Evolutionary conservation across 495 filamentous ascomycete genomes (phyloP).

Genomic region (Podospora fimiseda): DNA sequence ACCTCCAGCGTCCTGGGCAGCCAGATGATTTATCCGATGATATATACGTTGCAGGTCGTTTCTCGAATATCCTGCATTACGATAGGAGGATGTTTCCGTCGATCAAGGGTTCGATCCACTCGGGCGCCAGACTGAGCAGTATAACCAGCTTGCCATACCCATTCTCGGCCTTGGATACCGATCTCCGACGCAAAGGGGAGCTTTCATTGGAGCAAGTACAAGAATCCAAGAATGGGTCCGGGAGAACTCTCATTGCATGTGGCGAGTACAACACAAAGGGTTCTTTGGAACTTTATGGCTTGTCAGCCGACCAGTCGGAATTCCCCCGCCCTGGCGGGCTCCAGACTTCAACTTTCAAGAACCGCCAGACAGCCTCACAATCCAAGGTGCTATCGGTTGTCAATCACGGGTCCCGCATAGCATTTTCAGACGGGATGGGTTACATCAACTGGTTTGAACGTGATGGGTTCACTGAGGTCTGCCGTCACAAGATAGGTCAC

Average conservation of each 20-base stretch:
- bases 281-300: conserved; percentile 78
- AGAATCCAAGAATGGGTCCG: conserved; percentile 45
- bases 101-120: conserved; percentile 70
- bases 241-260: conserved; percentile 67
- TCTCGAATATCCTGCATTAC: conserved; percentile 84
- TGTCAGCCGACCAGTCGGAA: conserved; percentile 31
- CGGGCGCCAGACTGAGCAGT: conserved; percentile 72
- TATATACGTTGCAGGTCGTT: conserved; percentile 81
- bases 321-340: conserved; percentile 27
- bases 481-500: conserved; percentile 64
- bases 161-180: conserved; percentile 48
- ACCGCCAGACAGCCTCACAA: conserved; percentile 74
- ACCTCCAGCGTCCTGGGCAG: conserved; percentile 54
- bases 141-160: conserved; percentile 69
- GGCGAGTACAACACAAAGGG: conserved; percentile 95
- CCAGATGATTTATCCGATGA: conserved; percentile 49
- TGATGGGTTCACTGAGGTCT: conserved; percentile 74
- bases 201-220: conserved; percentile 46
- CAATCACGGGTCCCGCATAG: conserved; percentile 77
- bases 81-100: conserved; percentile 81
- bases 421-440: conserved; percentile 78
- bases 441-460: conserved; percentile 88
- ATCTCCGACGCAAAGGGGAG: conserved; percentile 47
- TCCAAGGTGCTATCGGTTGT: conserved; percentile 79
- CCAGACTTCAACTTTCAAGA: conserved; percentile 49